Evolutionary conservation across 129 eudicot genomes (phyloP).

Genomic region (Pseudognaphalium luteoalbum): DNA sequence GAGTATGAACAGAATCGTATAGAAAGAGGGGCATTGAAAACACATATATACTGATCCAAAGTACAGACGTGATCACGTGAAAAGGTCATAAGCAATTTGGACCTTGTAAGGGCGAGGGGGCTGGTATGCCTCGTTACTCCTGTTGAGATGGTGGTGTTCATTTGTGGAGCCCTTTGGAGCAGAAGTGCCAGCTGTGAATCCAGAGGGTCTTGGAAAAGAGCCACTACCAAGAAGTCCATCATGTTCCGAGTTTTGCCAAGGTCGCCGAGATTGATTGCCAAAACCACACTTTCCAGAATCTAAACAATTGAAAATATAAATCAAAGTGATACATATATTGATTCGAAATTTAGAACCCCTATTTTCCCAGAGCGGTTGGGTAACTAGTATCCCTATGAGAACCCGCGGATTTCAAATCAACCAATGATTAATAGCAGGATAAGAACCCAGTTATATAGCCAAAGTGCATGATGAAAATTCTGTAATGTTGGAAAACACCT

Average conservation of each 20-base stretch:
- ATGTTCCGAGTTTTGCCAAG: constrained; percentile 88
- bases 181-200: constrained; percentile 66
- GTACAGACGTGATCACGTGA: constrained; percentile 5
- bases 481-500: neutral
- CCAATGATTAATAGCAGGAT: neutral
- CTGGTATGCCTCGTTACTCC: constrained; percentile 86
- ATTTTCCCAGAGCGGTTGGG: neutral
- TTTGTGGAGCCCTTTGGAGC: constrained; percentile 59
- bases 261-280: constrained; percentile 64
- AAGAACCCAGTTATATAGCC: neutral
- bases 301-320: constrained; percentile 13
- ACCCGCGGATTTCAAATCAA: neutral
- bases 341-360: neutral
- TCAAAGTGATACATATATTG: neutral
- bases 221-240: constrained; percentile 99
- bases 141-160: constrained; percentile 66
- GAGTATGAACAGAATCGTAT: neutral
- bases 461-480: neutral
- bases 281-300: constrained; percentile 66
- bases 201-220: constrained; percentile 90
- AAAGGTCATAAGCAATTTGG: neutral
- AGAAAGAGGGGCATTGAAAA: neutral
- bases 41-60: constrained; percentile 17
- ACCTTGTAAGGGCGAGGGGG: constrained; percentile 99
- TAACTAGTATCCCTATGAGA: neutral